A percentile compares a stretch with the other conserved stretches of the same genome.
Evolutionary conservation across 179 eudicot genomes (phyloP).

Genomic region (Spergularia azorica): DNA sequence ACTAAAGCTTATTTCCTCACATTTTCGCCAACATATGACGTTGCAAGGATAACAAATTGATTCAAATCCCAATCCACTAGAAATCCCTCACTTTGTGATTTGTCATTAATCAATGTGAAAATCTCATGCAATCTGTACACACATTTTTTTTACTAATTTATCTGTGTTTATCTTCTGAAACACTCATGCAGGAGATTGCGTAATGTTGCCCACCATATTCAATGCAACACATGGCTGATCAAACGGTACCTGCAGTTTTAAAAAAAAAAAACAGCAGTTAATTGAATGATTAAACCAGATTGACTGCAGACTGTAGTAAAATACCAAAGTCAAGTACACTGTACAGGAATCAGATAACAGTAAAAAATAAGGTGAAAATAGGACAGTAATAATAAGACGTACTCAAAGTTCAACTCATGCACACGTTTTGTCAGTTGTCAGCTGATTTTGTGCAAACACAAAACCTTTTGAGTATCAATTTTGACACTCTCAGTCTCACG

Average conservation of each 20-base stretch:
- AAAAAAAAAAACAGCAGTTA: background rate
- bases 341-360: background rate
- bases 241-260: constrained; percentile 60
- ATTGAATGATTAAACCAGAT: no score
- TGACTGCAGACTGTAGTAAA: no score
- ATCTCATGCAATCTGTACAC: no score
- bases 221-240: constrained; percentile 79
- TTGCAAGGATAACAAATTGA: no score
- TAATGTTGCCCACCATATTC: constrained; percentile 57
- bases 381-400: background rate
- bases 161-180: no score
- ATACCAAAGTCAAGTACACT: background rate
- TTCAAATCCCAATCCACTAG: no score
- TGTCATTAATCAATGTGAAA: no score
- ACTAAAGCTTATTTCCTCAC: no score
- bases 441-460: constrained; percentile 1
- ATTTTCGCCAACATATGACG: no score
- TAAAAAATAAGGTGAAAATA: background rate
- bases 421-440: constrained; percentile 15
- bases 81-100: no score
- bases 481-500: no score
- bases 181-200: constrained; percentile 52
- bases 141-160: no score
- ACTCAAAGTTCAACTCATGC: background rate
- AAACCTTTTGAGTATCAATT: background rate